Evolutionary conservation across 768 basidiomycete species (phyloP).

Genomic region (Kwoniella botswanensis): DNA sequence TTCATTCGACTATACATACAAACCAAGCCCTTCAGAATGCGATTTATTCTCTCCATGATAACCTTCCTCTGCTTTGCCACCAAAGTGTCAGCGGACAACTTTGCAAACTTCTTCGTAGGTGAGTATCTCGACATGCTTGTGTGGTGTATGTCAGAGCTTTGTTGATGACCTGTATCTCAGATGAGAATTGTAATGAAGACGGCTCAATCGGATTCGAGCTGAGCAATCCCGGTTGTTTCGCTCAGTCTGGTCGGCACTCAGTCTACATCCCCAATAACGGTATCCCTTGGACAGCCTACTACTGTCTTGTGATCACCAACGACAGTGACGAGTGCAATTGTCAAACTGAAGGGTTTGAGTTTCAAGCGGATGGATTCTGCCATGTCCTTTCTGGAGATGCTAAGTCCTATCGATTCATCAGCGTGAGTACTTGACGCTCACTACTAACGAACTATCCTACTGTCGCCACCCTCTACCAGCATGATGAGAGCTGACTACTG

Average conservation of each 20-base stretch:
- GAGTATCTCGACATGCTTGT: background rate
- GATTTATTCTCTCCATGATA: background rate
- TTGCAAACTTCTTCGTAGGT: conserved; percentile 32
- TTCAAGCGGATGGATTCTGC: conserved; percentile 13
- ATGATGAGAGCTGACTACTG: too few species aligned
- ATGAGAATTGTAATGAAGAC: conserved; percentile 20
- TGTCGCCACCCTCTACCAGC: too few species aligned
- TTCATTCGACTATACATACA: too few species aligned
- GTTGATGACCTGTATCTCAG: conserved; percentile 1
- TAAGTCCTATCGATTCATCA: conserved; percentile 15
- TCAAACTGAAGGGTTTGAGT: conserved; percentile 6
- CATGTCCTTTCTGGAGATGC: background rate
- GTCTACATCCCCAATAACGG: conserved; percentile 23
- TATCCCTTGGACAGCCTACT: conserved; percentile 6
- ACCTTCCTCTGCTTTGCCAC: background rate
- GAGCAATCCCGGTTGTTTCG: conserved; percentile 17
- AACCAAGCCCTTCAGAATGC: too few species aligned
- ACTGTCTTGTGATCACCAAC: conserved; percentile 13
- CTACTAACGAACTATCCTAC: too few species aligned
- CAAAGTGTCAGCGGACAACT: conserved; percentile 19
- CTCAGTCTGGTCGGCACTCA: conserved; percentile 3
- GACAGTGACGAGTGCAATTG: conserved; percentile 1
- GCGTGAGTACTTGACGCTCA: background rate
- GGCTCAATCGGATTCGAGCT: conserved; percentile 23
- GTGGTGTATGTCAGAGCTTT: background rate